A percentile compares a stretch with the other conserved stretches of the same genome.
Evolutionary conservation across 2,329 filamentous ascomycete species (phyloP).

Genomic region (Fusarium sp.): DNA sequence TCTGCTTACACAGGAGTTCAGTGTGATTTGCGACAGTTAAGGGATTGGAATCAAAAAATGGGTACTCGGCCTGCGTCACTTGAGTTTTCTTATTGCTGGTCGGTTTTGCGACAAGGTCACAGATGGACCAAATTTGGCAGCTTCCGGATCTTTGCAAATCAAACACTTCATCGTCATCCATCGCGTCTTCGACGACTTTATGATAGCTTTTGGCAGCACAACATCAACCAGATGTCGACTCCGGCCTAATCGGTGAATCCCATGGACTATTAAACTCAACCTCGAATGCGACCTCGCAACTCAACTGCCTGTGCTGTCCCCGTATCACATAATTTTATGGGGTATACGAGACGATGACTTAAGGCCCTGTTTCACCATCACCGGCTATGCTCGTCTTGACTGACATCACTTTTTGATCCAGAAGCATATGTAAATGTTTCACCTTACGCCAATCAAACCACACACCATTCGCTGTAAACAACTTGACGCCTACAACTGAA

Average conservation of each 20-base stretch:
- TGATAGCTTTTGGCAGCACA: slow-evolving; percentile 54
- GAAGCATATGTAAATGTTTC: slow-evolving; percentile 51
- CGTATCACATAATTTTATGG: slow-evolving; percentile 41
- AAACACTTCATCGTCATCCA: slow-evolving; percentile 55
- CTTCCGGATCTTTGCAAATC: slow-evolving; percentile 56
- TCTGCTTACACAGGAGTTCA: slow-evolving; percentile 53
- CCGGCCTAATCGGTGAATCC: slow-evolving; percentile 51
- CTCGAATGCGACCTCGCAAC: slow-evolving; percentile 49
- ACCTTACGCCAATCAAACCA: slow-evolving; percentile 45
- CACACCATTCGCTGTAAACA: slow-evolving; percentile 50
- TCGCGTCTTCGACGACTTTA: slow-evolving; percentile 53
- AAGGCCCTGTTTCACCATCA: slow-evolving; percentile 43
- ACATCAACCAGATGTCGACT: slow-evolving; percentile 51
- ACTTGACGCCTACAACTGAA: slow-evolving; percentile 43
- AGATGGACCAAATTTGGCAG: slow-evolving; percentile 54
- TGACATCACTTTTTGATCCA: slow-evolving; percentile 47
- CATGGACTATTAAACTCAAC: slow-evolving; percentile 50
- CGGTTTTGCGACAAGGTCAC: slow-evolving; percentile 54
- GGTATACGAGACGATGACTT: slow-evolving; percentile 43
- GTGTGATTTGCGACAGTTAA: slow-evolving; percentile 53
- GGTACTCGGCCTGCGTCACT: slow-evolving; percentile 52
- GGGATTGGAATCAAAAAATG: slow-evolving; percentile 52
- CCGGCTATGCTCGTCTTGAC: slow-evolving; percentile 40
- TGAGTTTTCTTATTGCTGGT: slow-evolving; percentile 53
- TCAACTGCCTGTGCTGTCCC: slow-evolving; percentile 49